phyloP scores from a whole-genome alignment of 495 filamentous ascomycete species.

The Glarea lozoyensis region DNA sequence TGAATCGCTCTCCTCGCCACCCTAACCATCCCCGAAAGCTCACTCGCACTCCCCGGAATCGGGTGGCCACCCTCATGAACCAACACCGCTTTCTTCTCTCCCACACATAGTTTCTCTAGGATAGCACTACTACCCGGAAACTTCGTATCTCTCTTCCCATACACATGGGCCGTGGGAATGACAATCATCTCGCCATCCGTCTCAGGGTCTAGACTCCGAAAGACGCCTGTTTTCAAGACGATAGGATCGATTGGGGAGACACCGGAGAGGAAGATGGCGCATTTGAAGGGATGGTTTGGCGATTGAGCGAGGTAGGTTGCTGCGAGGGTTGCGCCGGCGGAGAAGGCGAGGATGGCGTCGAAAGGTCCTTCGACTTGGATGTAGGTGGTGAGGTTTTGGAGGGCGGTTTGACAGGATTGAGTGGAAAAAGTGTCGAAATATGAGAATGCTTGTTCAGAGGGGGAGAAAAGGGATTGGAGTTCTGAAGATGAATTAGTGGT shows the following conservation, averaged over 20 bases:
- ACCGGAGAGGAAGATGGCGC: not conserved
- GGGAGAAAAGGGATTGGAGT: not conserved
- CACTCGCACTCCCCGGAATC: not conserved
- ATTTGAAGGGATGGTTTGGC: not conserved
- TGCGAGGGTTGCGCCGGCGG: constrained; percentile 1
- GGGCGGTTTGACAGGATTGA: not conserved
- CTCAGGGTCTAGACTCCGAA: not conserved
- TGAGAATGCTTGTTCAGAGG: not conserved
- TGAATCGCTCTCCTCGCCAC: not conserved
- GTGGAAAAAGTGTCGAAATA: not conserved
- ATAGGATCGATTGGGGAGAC: not conserved
- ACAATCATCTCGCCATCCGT: not conserved
- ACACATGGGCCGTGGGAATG: not conserved
- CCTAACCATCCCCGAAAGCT: not conserved
- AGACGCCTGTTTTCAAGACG: not conserved
- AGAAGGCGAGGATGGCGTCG: constrained; percentile 10
- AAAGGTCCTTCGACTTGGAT: constrained; percentile 13
- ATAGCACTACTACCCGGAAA: not conserved
- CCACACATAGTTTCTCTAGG: not conserved
- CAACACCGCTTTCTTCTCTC: not conserved
- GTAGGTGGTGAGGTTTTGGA: not conserved
- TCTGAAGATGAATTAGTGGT: constrained; percentile 1
- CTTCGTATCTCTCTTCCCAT: not conserved
- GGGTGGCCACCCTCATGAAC: not conserved
- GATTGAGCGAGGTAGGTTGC: not conserved